Percentiles rank a stretch among this genome's conserved stretches.
Evolutionary conservation across 1,284 basidiomycete species (phyloP).

Genomic region (Apiotrichum akiyoshidainum): DNA sequence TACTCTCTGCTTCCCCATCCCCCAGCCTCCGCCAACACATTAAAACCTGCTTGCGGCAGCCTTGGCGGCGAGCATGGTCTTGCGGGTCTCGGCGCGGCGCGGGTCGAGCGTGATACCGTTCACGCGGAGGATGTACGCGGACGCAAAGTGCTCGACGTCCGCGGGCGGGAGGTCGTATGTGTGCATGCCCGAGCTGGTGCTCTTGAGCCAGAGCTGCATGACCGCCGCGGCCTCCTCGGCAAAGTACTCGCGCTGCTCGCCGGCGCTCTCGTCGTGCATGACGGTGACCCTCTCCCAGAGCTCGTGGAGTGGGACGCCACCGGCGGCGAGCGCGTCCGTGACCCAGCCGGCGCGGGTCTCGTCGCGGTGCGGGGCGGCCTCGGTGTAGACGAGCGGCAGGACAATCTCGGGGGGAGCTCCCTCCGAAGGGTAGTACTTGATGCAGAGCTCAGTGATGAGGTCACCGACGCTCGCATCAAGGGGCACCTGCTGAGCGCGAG

Average conservation of each 20-base stretch:
- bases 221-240: constrained; percentile 43
- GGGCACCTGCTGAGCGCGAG: constrained; percentile 51
- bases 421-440: constrained; percentile 85
- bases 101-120: constrained; percentile 23
- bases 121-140: constrained; percentile 35
- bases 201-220: constrained; percentile 26
- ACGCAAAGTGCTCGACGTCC: constrained; percentile 40
- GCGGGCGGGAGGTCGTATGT: constrained; percentile 22
- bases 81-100: constrained; percentile 27
- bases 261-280: constrained; percentile 38
- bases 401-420: constrained; percentile 51
- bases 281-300: constrained; percentile 36
- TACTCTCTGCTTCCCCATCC: background rate
- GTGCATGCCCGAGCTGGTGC: no score
- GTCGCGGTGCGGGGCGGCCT: constrained; percentile 16
- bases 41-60: constrained; percentile 33
- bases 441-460: constrained; percentile 66
- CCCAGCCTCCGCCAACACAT: background rate
- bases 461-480: constrained; percentile 26
- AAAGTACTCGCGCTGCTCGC: constrained; percentile 38
- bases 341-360: constrained; percentile 26
- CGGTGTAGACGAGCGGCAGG: constrained; percentile 36
- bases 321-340: constrained; percentile 34
- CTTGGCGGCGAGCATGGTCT: constrained; percentile 36
- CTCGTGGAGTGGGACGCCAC: constrained; percentile 38